Base-by-base conservation (phyloP, 352 stramenopile genomes). In the Thalassiosira oceanica region DNA sequence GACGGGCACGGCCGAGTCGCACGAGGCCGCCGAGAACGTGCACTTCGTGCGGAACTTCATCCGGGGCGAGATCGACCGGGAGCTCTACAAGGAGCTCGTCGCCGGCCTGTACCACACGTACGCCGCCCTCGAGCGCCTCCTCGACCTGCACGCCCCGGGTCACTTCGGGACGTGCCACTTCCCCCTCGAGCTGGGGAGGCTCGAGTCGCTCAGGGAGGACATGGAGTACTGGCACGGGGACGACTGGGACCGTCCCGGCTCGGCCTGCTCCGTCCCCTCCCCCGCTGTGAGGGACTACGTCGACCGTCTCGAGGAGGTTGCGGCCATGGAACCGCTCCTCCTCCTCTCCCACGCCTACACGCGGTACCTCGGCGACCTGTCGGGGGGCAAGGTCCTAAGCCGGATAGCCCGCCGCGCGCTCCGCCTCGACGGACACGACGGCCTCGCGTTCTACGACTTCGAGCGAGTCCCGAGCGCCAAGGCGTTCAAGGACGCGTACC, bases 41-140 rank as follows among this genome's bases (percentile, higher is more conserved):
- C 75, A 88, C 49, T 94, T 94, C 64, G 85, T 94, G 23, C 75
- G 83, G 27, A 83, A 91, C 21, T 93, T 94, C 56, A 83, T 93
- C 48, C 71, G 85, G 31, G 84, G 86, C 6, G 84, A 83, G 21
- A 92, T 93, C 56, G 78, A 89, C 52, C 65, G 83, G 0, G 61
- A 88, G 6, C 27, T 87, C 0, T 94, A 93, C 64, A 67, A 42
- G 20, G 52, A 77, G n/a, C 56, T 93, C 20, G 61, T 92, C 7
- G 67, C 62, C 5, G 77, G 76, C 21, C 52, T 94, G 5, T 92
- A 87, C 62, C 75, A 89, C 51, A 74, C 92, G 1, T 94, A 94
- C 56, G 26, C 44, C 11, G 70, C 58, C 5, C 61, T 94, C 15
- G 89, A 94, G 75, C 24, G 52, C 10, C 65, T 71, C 21, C 48